Evolutionary conservation across 768 basidiomycete species (phyloP).

Genomic region (Rhizopogon salebrosus): DNA sequence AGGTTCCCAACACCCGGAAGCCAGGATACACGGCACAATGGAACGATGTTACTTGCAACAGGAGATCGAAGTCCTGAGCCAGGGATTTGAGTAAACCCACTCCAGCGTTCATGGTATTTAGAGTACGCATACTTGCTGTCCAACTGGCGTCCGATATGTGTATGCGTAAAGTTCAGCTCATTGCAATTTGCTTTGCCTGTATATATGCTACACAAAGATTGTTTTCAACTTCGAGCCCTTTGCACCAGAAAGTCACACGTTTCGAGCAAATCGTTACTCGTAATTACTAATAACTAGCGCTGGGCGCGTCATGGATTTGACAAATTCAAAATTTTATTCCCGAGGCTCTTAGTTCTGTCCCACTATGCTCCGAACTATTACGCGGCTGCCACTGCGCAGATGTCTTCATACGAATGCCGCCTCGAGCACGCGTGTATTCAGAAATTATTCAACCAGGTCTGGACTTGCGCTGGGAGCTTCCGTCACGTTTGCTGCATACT

Average conservation of each 20-base stretch:
- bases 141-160: no score
- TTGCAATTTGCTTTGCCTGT: no score
- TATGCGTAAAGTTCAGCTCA: no score
- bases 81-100: no score
- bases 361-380: slow-evolving; percentile 49
- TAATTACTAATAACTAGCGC: not conserved
- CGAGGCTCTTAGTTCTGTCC: not conserved
- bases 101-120: no score
- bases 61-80: not conserved
- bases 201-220: no score
- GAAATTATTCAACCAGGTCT: slow-evolving; percentile 23
- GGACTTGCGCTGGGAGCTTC: slow-evolving; percentile 40
- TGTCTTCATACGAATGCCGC: slow-evolving; percentile 42
- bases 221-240: no score
- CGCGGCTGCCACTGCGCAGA: slow-evolving; percentile 49
- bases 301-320: not conserved
- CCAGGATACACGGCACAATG: not conserved
- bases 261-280: no score
- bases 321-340: not conserved
- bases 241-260: no score
- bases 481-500: slow-evolving; percentile 38
- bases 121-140: no score
- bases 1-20: not conserved
- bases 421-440: slow-evolving; percentile 15
- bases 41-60: not conserved